Percentiles rank a stretch among this genome's conserved stretches.
These are phyloP conservation scores for Mortierella sp. DNA, from an alignment of 371 early-diverging fungal genomes.

Conservation along the genomic window DNA sequence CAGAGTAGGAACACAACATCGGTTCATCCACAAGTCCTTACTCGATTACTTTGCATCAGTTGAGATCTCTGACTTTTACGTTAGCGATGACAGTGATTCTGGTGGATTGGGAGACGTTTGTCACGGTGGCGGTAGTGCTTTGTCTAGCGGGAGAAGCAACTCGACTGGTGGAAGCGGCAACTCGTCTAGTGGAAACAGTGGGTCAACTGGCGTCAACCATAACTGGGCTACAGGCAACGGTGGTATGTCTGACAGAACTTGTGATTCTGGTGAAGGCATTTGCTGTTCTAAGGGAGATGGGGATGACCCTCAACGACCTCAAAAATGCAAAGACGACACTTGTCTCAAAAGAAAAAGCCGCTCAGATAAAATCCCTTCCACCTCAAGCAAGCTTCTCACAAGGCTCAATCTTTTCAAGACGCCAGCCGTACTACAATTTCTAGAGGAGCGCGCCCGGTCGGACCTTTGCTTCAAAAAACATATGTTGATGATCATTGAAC, in stretches of 20 bases:
- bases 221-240: no score
- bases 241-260: no score
- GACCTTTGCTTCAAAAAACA: not conserved
- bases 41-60: not conserved
- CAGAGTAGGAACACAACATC: not conserved
- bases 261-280: not conserved
- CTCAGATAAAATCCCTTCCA: not conserved
- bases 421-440: not conserved
- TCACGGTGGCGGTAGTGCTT: not conserved
- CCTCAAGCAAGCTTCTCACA: not conserved
- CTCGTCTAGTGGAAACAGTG: no score
- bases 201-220: no score
- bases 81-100: not conserved
- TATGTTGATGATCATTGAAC: not conserved
- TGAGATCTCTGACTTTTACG: not conserved
- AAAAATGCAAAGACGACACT: not conserved
- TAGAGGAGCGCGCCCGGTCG: not conserved
- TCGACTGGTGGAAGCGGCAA: not conserved
- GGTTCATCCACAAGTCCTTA: slow-evolving; percentile 12
- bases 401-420: not conserved
- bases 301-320: not conserved
- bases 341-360: not conserved
- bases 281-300: not conserved
- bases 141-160: no score
- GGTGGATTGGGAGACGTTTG: not conserved